Evolutionary conservation across 2,329 filamentous ascomycete genomes (phyloP).

Genomic region (Colletotrichum cordylinicola): DNA sequence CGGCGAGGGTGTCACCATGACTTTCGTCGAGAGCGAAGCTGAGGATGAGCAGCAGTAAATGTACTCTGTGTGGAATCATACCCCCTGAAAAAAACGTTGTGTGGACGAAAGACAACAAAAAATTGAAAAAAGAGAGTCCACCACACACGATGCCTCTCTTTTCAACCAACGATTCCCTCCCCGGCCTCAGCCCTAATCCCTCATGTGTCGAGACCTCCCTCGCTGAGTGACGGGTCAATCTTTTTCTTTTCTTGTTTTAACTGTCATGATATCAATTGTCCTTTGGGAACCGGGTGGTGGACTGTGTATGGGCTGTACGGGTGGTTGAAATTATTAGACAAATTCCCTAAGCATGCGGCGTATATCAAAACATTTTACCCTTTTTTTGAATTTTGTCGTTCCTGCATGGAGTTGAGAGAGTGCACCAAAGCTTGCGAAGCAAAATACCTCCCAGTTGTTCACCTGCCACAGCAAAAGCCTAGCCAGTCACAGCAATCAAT

Average conservation of each 20-base stretch:
- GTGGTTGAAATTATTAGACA: constrained; percentile 1
- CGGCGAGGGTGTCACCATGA: constrained; percentile 52
- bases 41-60: constrained; percentile 34
- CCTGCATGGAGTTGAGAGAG: not conserved
- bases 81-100: not conserved
- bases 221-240: not conserved
- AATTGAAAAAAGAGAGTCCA: not conserved
- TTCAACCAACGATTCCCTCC: not conserved
- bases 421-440: not conserved
- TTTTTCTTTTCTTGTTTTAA: not conserved
- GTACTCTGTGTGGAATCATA: not conserved
- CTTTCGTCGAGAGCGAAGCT: constrained; percentile 48
- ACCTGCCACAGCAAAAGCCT: not conserved
- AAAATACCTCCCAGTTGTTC: not conserved
- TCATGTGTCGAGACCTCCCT: not conserved
- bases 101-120: not conserved
- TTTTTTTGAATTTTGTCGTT: not conserved
- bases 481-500: not conserved
- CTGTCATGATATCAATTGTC: constrained; percentile 16
- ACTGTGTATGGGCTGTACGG: not conserved
- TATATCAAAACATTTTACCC: not conserved
- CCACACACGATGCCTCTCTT: not conserved
- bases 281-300: not conserved
- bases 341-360: constrained; percentile 5
- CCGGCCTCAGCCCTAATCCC: constrained; percentile 10